These are phyloP conservation scores for Epichloe scottii DNA, from an alignment of 2,329 filamentous ascomycete genomes.

Conservation along the genomic window DNA sequence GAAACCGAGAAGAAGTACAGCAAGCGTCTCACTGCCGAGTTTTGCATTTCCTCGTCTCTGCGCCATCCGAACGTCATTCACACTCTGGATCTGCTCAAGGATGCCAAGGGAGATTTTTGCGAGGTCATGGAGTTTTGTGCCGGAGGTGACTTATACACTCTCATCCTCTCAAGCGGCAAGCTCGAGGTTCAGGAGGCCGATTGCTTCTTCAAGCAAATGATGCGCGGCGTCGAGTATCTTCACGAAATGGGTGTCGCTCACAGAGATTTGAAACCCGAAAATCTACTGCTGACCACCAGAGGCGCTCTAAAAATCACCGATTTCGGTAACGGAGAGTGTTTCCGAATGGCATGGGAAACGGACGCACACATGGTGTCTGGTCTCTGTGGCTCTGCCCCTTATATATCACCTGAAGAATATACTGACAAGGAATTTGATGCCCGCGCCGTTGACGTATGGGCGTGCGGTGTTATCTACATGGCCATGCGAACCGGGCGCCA, in stretches of 20 bases:
- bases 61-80: slow-evolving; percentile 97
- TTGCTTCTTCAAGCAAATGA: slow-evolving; percentile 98
- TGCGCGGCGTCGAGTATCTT: slow-evolving; percentile 98
- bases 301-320: slow-evolving; percentile 95
- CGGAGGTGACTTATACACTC: slow-evolving; percentile 87
- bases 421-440: slow-evolving; percentile 92
- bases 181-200: slow-evolving; percentile 88
- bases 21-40: slow-evolving; percentile 92
- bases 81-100: slow-evolving; percentile 87
- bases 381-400: slow-evolving; percentile 89
- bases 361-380: slow-evolving; percentile 97
- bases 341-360: slow-evolving; percentile 98
- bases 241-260: slow-evolving; percentile 99
- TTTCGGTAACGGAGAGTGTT: slow-evolving; percentile 97
- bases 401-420: slow-evolving; percentile 96
- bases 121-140: slow-evolving; percentile 99
- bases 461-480: slow-evolving; percentile 98
- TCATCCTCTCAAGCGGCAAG: slow-evolving; percentile 83
- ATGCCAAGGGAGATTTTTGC: slow-evolving; percentile 94
- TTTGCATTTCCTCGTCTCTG: slow-evolving; percentile 94
- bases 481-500: slow-evolving; percentile 95
- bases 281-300: slow-evolving; percentile 82
- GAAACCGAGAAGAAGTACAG: slow-evolving; percentile 97
- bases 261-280: slow-evolving; percentile 92
- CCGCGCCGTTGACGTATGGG: slow-evolving; percentile 95